Evolutionary conservation across 179 eudicot genomes (phyloP), one percentile per base, ranked within the genome.

Genomic region (Silene vulgaris): DNA sequence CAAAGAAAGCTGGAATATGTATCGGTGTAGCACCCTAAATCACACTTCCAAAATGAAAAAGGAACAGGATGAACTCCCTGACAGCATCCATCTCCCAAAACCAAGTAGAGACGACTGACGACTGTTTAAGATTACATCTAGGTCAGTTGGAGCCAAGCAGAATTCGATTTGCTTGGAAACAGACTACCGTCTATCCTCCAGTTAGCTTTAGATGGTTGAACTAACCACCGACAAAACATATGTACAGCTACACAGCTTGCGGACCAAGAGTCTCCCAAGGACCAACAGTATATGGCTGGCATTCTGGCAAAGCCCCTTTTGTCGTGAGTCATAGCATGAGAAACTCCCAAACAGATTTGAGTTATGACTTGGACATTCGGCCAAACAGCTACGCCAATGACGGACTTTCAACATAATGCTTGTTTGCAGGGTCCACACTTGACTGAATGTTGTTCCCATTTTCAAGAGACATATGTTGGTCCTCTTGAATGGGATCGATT

Each of bases 341-440:
- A 72, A 67, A 50, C 57, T 32, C 40, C n/a, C 12, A 50, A 8
- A 40, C 48, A 40, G 48, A 40, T 40, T 40, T 43, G 72, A 62
- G 59, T 21, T 43, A 77, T 20, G 13, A 35, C 28, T 52, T 54
- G 29, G 30, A 50, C 21, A 54, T 71, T 3, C 28, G 37, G 6
- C 26, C 57, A 7, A 29, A 20, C 57, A 75, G 30, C 75, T 81
- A 89, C 12, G 77, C 77, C 80, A 23, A 60, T 9, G 97, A 91
- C 45, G 93, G 89, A 79, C 86, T 87, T 80, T 84, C 91, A 17
- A 76, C 74, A 59, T 52, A 52, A 52, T 81, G 83, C 76, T 86
- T 84, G 71, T 43, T 77, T 48, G 60, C 82, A 45, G 40, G 65
- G 75, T 75, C 79, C 76, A 75, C 88, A 28, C 71, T 30, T 30